Percentiles rank a stretch among this genome's conserved stretches.
phyloP scores from a whole-genome alignment of 1,139 yeast genomes.

The Blastobotrys ciferrii region DNA sequence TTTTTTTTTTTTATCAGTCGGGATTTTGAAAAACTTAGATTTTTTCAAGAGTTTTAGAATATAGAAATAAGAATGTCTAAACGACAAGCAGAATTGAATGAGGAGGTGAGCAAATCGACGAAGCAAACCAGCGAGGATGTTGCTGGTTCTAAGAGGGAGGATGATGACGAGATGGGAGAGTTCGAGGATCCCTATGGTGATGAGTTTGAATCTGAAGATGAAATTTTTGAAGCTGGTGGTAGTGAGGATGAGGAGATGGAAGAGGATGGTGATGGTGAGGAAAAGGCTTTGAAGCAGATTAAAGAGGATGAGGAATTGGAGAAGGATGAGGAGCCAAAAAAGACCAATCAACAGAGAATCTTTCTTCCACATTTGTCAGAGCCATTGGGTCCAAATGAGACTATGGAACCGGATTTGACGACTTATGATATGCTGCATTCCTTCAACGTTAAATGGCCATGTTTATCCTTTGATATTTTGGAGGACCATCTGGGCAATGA shows the following conservation, averaged over 20 bases:
- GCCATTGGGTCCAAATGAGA: conserved; percentile 94
- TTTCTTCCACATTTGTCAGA: conserved; percentile 85
- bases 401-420: conserved; percentile 91
- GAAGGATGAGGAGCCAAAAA: conserved; percentile 25
- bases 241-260: conserved; percentile 62
- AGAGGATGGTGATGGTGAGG: conserved; percentile 40
- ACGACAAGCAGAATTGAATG: conserved; percentile 26
- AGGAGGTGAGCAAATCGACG: conserved; percentile 26
- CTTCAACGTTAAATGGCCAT: conserved; percentile 95
- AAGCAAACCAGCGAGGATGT: conserved; percentile 33
- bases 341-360: conserved; percentile 37
- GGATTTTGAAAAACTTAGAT: too few relatives aligned
- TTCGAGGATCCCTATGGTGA: conserved; percentile 95
- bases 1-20: conserved; percentile 5
- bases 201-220: conserved; percentile 88
- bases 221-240: conserved; percentile 42
- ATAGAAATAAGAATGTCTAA: conserved; percentile 31
- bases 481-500: conserved; percentile 87
- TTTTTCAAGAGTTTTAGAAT: too few relatives aligned
- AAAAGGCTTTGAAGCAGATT: conserved; percentile 32
- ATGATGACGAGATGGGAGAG: conserved; percentile 70
- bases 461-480: conserved; percentile 82
- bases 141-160: conserved; percentile 32
- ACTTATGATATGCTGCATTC: conserved; percentile 96
- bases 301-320: conserved; percentile 47